Conservation (phyloP, 2,329 filamentous ascomycete genomes). For the Fusarium dimerum region DNA sequence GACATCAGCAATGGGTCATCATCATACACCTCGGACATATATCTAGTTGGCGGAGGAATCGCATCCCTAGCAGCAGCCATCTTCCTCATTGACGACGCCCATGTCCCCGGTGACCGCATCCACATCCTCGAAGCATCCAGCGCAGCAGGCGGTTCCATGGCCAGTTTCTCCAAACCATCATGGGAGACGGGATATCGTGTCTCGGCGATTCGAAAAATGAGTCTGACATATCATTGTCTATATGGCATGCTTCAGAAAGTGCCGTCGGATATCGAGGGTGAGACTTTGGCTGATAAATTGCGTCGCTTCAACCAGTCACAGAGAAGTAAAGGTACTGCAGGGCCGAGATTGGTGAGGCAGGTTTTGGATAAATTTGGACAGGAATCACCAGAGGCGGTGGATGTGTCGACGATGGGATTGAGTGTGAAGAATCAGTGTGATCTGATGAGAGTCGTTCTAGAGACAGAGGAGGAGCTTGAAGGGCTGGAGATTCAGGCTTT, state of each 20-base stretch:
- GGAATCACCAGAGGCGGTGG: slow-evolving; percentile 25
- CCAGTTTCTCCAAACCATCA: slow-evolving; percentile 19
- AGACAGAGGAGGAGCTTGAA: slow-evolving; percentile 27
- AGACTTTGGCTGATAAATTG: slow-evolving; percentile 26
- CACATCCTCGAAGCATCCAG: slow-evolving; percentile 29
- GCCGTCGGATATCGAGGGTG: slow-evolving; percentile 19
- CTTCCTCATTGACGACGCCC: slow-evolving; percentile 27
- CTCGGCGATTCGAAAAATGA: slow-evolving; percentile 29
- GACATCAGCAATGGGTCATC: slow-evolving; percentile 15
- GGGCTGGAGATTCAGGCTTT: slow-evolving; percentile 29
- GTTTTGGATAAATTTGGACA: slow-evolving; percentile 13
- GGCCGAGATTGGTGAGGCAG: slow-evolving; percentile 26
- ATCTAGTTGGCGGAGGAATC: slow-evolving; percentile 31
- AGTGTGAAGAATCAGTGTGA: slow-evolving; percentile 32
- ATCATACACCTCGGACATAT: slow-evolving; percentile 17
- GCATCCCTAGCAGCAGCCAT: slow-evolving; percentile 28
- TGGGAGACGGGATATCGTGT: slow-evolving; percentile 29
- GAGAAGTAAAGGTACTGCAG: slow-evolving; percentile 26
- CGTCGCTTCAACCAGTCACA: slow-evolving; percentile 24
- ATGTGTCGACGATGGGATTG: slow-evolving; percentile 28
- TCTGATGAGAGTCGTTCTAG: slow-evolving; percentile 29
- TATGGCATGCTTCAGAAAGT: slow-evolving; percentile 29
- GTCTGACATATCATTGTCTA: slow-evolving; percentile 27
- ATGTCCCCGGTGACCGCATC: slow-evolving; percentile 25
- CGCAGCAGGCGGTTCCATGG: slow-evolving; percentile 27